These are phyloP conservation scores for Lasiosphaeria hispida DNA, from an alignment of 495 filamentous ascomycete genomes.

Conservation along the genomic window DNA sequence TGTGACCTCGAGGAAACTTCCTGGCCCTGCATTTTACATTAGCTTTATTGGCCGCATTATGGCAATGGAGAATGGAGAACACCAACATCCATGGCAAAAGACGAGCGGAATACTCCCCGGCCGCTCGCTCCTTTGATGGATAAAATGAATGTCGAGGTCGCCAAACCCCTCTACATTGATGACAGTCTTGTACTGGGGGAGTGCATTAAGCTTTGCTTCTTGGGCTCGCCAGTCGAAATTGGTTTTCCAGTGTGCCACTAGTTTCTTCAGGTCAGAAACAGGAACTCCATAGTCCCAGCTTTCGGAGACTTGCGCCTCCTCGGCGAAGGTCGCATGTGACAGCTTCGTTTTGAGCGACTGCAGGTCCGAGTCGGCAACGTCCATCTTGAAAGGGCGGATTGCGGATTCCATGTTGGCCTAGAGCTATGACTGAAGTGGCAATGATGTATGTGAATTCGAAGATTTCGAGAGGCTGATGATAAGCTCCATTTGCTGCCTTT, in stretches of 20 bases:
- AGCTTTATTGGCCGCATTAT: neutral
- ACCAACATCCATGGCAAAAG: slow-evolving; percentile 57
- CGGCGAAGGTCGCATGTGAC: slow-evolving; percentile 26
- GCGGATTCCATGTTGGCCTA: neutral
- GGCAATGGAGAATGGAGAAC: neutral
- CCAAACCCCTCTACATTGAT: slow-evolving; percentile 42
- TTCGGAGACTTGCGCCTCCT: slow-evolving; percentile 29
- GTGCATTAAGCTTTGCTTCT: slow-evolving; percentile 50
- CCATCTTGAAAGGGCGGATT: slow-evolving; percentile 36
- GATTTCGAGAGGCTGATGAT: too few relatives aligned
- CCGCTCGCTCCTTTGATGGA: slow-evolving; percentile 52
- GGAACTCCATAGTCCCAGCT: slow-evolving; percentile 44
- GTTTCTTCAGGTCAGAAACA: slow-evolving; percentile 49
- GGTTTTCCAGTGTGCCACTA: slow-evolving; percentile 49
- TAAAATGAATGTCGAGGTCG: slow-evolving; percentile 49
- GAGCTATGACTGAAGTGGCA: too few relatives aligned
- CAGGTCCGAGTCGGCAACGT: slow-evolving; percentile 27
- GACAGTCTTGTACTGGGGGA: slow-evolving; percentile 55
- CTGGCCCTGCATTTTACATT: slow-evolving; percentile 52
- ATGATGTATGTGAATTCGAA: too few relatives aligned
- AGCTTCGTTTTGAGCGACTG: slow-evolving; percentile 33
- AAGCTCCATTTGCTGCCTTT: too few relatives aligned
- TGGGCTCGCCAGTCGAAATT: slow-evolving; percentile 44
- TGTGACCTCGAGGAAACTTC: slow-evolving; percentile 64
- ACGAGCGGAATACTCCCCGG: slow-evolving; percentile 51